Conservation (phyloP, 2,329 filamentous ascomycete species). For the Botrytis cinerea region DNA sequence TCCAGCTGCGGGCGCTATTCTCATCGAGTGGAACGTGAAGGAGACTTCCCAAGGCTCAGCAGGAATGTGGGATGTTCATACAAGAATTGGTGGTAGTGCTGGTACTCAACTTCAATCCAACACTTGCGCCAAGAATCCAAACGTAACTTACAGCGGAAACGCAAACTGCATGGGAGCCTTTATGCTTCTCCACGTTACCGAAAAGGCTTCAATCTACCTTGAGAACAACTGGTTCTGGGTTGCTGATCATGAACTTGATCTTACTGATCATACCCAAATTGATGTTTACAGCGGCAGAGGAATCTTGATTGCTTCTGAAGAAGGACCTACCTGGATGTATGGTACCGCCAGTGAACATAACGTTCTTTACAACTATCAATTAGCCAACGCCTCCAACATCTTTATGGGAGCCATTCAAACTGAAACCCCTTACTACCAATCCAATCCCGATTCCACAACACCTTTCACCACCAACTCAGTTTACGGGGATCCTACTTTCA, state of each 20-base stretch:
- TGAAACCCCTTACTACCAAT: constrained; percentile 87
- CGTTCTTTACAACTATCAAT: constrained; percentile 80
- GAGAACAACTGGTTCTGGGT: constrained; percentile 94
- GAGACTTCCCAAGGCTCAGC: constrained; percentile 66
- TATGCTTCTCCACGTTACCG: constrained; percentile 65
- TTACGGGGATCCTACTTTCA: constrained; percentile 71
- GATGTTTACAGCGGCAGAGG: constrained; percentile 85
- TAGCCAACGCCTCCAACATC: constrained; percentile 74
- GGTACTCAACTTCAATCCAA: constrained; percentile 78
- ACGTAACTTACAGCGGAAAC: constrained; percentile 60
- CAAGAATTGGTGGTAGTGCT: constrained; percentile 83
- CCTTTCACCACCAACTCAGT: constrained; percentile 62
- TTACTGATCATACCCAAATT: constrained; percentile 71
- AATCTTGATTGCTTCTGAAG: constrained; percentile 65
- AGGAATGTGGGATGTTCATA: constrained; percentile 94
- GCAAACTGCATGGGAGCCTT: constrained; percentile 73
- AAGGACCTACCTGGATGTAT: constrained; percentile 78
- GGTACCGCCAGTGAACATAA: constrained; percentile 71
- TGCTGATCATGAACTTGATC: constrained; percentile 86
- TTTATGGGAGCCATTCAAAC: constrained; percentile 85
- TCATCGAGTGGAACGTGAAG: constrained; percentile 88
- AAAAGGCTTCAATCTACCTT: constrained; percentile 69
- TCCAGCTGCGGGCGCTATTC: constrained; percentile 80
- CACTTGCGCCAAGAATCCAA: constrained; percentile 76
- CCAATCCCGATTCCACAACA: constrained; percentile 71